phyloP scores from a whole-genome alignment of 2,329 filamentous ascomycete species.

The Colletotrichum salicis region DNA sequence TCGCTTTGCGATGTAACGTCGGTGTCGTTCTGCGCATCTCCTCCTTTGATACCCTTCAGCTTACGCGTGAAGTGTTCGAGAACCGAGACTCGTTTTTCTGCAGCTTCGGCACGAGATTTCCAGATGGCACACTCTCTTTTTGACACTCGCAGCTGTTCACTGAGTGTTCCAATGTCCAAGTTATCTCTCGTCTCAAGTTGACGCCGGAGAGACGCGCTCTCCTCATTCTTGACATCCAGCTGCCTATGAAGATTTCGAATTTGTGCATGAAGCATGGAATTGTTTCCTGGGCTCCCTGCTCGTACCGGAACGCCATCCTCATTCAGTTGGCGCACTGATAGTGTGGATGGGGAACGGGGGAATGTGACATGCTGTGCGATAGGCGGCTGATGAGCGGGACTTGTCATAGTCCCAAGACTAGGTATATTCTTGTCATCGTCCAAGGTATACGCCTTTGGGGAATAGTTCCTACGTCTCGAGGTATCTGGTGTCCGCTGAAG shows the following conservation, averaged over 20 bases:
- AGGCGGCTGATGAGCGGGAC: slow-evolving; percentile 49
- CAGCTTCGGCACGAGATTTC: slow-evolving; percentile 65
- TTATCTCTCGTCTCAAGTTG: slow-evolving; percentile 57
- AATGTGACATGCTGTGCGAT: slow-evolving; percentile 52
- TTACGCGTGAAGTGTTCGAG: slow-evolving; percentile 56
- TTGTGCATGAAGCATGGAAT: slow-evolving; percentile 56
- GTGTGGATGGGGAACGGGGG: slow-evolving; percentile 46
- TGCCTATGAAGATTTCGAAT: slow-evolving; percentile 61
- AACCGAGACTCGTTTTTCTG: slow-evolving; percentile 62
- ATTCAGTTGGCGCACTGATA: slow-evolving; percentile 34
- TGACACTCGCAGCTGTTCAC: slow-evolving; percentile 58
- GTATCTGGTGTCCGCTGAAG: not conserved
- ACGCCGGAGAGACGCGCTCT: slow-evolving; percentile 55
- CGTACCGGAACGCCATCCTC: not conserved
- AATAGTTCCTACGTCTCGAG: not conserved
- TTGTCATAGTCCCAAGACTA: slow-evolving; percentile 51
- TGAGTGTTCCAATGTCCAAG: slow-evolving; percentile 56
- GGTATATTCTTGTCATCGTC: slow-evolving; percentile 37
- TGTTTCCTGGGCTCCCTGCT: slow-evolving; percentile 41
- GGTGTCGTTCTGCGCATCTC: slow-evolving; percentile 16
- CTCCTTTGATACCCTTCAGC: slow-evolving; percentile 45
- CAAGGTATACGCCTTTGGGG: not conserved
- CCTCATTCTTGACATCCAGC: slow-evolving; percentile 57
- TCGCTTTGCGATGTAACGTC: not conserved
- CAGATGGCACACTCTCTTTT: slow-evolving; percentile 59